phyloP scores from a whole-genome alignment of 805 yeast species.

The Myxozyma geophila region DNA sequence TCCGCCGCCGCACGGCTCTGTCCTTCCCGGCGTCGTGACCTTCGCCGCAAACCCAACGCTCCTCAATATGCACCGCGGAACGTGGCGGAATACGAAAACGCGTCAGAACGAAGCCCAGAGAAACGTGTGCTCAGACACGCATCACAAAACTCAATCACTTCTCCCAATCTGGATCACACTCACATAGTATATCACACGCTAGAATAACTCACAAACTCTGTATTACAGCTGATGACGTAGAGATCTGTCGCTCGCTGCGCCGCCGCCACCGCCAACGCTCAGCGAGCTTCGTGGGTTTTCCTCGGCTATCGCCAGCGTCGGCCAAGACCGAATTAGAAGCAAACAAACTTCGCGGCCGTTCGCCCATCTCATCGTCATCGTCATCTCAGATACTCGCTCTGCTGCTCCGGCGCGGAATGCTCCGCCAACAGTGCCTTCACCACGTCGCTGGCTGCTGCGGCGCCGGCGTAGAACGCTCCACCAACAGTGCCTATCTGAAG shows the following conservation, averaged over 20 bases:
- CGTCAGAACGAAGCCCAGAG: background rate
- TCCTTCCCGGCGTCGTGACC: too few species aligned
- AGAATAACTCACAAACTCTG: conserved; percentile 1
- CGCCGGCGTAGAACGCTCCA: conserved; percentile 36
- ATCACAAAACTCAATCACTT: background rate
- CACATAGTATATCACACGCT: too few species aligned
- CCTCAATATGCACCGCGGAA: too few species aligned
- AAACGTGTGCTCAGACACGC: background rate
- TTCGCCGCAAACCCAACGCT: too few species aligned
- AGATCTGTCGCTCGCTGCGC: conserved; percentile 1
- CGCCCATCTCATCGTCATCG: too few species aligned
- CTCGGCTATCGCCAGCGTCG: background rate
- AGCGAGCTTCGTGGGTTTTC: too few species aligned
- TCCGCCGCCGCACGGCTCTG: too few species aligned
- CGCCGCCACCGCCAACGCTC: conserved; percentile 3
- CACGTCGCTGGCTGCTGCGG: conserved; percentile 13
- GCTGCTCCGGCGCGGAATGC: background rate
- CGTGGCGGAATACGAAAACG: too few species aligned
- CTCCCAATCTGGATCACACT: too few species aligned
- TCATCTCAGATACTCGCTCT: too few species aligned
- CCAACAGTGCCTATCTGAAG: conserved; percentile 34
- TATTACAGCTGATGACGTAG: background rate
- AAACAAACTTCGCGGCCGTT: too few species aligned
- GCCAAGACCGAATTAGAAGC: background rate
- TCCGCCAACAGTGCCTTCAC: background rate